Evolutionary conservation across 2,329 filamentous ascomycete genomes (phyloP).

Genomic region (Huntiella bhutanensis): DNA sequence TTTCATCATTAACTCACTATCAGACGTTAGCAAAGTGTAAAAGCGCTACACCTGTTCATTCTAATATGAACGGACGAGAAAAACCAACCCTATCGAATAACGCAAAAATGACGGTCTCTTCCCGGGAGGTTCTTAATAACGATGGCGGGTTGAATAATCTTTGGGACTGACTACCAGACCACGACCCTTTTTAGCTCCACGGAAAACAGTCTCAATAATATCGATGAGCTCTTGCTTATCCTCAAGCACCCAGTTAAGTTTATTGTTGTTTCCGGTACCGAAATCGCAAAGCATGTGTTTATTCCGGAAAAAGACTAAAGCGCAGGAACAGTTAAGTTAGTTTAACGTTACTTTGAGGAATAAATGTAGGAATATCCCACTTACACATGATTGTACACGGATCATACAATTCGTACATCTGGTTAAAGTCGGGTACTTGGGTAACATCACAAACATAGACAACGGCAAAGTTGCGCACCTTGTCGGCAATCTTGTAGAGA

Average conservation of each 20-base stretch:
- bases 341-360: background rate
- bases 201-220: constrained; percentile 94
- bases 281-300: constrained; percentile 99
- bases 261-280: constrained; percentile 97
- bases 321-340: background rate
- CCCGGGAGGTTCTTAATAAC: constrained; percentile 16
- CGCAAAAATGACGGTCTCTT: background rate
- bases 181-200: constrained; percentile 93
- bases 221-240: constrained; percentile 98
- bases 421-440: constrained; percentile 79
- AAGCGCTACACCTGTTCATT: too few species aligned
- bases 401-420: constrained; percentile 88
- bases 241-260: constrained; percentile 82
- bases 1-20: too few species aligned
- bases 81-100: constrained; percentile 15
- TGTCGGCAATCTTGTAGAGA: constrained; percentile 81
- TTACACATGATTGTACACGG: constrained; percentile 75
- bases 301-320: constrained; percentile 63
- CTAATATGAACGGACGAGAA: too few species aligned
- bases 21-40: too few species aligned
- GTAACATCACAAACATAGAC: constrained; percentile 92
- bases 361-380: constrained; percentile 35
- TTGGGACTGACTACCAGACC: constrained; percentile 95
- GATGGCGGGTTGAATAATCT: constrained; percentile 23
- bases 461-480: constrained; percentile 81